Conservation (phyloP, 352 stramenopile species). For the Achlya hypogyna region DNA sequence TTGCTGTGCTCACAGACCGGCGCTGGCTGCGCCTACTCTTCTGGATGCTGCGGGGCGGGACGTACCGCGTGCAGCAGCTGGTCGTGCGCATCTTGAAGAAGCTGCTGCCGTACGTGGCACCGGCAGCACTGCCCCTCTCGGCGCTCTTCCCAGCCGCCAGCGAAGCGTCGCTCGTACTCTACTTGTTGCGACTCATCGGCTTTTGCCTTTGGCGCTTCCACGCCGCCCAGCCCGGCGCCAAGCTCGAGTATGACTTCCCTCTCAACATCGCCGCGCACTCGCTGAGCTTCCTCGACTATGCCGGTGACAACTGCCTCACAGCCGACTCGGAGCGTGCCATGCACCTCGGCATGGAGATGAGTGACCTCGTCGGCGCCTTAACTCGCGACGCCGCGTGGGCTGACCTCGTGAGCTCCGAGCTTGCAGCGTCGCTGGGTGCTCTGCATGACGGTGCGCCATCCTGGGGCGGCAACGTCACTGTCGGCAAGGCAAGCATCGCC, state of each 20-base stretch:
- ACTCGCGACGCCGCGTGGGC: not conserved
- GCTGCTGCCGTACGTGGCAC: constrained; percentile 32
- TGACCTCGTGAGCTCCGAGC: not conserved
- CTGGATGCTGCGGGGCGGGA: constrained; percentile 36
- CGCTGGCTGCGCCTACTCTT: constrained; percentile 53
- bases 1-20: constrained; percentile 24
- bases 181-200: constrained; percentile 38
- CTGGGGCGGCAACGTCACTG: not conserved
- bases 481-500: not conserved
- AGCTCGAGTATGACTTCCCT: not conserved
- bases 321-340: not conserved
- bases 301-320: not conserved
- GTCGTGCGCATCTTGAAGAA: constrained; percentile 40
- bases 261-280: not conserved
- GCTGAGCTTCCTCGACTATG: constrained; percentile 2
- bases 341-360: constrained; percentile 7
- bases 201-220: constrained; percentile 25
- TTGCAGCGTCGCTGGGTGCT: not conserved
- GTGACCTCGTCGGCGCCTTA: not conserved
- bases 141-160: constrained; percentile 24
- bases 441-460: not conserved
- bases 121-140: constrained; percentile 17
- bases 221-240: not conserved
- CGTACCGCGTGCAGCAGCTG: constrained; percentile 51
- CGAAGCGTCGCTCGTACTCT: constrained; percentile 33